Evolutionary conservation across 768 basidiomycete genomes (phyloP), one percentile per base, ranked within the genome.

Genomic region (Coprinopsis sp.): DNA sequence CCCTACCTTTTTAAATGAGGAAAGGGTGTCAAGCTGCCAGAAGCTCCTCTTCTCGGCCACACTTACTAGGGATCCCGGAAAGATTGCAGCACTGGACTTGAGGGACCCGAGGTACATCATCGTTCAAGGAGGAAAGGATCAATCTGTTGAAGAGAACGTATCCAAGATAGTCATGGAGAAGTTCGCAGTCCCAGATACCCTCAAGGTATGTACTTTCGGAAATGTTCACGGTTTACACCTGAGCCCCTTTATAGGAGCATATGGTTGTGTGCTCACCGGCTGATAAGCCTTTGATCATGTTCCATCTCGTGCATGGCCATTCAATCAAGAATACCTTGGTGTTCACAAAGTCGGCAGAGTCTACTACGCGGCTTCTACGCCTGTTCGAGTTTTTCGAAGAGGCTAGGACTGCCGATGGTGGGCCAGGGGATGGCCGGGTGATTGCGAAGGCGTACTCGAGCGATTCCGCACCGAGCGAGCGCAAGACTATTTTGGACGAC

Each of bases 311-410:
- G 2, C 82, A 87, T 57, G 60, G 69, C 6, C 72, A 68, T 37
- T 58, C 69, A 6, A 73, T 92, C 18, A 71, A 64, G 7, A 87
- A 87, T 49, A 87, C 85, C 0, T 72, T 99, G 27, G 84, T 96
- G 24, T 99, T 99, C 68, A 96, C 95, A n/a, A 98, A 97, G 66
- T 91, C 88, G 0, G 85, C 94, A 4, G 94, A 98, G 60, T 91
- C 91, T 0, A 89, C 93, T 0, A 69, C 73, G 3, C 79, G 95
- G 7, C 81, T 98, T 6, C 84, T 93, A 22, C 78, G 74, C 31
- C 72, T 97, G 10, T 80, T 97, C 53, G 78, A 85, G 21, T 85
- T 86, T 55, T 93, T 96, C 54, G 83, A 91, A 66, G 70, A 72
- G 13, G 71, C 78, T 16, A 53, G 54, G 39, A 41, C 50, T 29